Percentiles rank a stretch among this genome's conserved stretches.
These are phyloP conservation scores for Colletotrichum sp. DNA, from an alignment of 2,329 filamentous ascomycete genomes.

Conservation along the genomic window DNA sequence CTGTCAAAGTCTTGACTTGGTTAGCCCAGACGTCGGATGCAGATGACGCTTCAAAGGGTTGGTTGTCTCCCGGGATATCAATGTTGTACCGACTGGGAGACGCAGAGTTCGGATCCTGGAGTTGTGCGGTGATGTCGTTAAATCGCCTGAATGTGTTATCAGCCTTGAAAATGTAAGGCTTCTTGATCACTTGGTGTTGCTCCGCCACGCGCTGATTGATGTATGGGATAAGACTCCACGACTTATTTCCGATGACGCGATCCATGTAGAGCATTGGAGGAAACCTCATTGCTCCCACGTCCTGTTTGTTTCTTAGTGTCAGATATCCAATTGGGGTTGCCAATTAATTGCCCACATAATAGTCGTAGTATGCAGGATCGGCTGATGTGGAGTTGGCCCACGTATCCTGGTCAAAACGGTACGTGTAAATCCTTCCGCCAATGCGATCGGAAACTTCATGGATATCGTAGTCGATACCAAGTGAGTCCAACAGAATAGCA, in stretches of 20 bases:
- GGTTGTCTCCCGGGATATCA: slow-evolving; percentile 19
- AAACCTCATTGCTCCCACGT: slow-evolving; percentile 47
- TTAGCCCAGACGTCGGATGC: slow-evolving; percentile 8
- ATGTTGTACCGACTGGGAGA: slow-evolving; percentile 17
- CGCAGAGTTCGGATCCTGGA: slow-evolving; percentile 1
- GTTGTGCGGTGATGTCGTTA: slow-evolving; percentile 20
- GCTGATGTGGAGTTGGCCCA: slow-evolving; percentile 24
- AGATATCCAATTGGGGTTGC: not conserved
- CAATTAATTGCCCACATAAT: slow-evolving; percentile 27
- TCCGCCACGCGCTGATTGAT: slow-evolving; percentile 21
- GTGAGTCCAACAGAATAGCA: slow-evolving; percentile 35
- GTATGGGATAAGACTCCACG: slow-evolving; percentile 26
- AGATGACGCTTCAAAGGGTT: slow-evolving; percentile 15
- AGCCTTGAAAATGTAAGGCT: slow-evolving; percentile 24
- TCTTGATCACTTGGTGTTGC: slow-evolving; percentile 20
- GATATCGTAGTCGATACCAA: slow-evolving; percentile 40
- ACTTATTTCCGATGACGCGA: slow-evolving; percentile 23
- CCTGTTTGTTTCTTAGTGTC: slow-evolving; percentile 24
- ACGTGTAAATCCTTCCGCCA: slow-evolving; percentile 41
- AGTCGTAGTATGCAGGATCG: slow-evolving; percentile 31
- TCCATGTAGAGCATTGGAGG: slow-evolving; percentile 37
- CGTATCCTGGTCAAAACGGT: slow-evolving; percentile 31
- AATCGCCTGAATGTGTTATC: slow-evolving; percentile 25
- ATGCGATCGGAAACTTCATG: slow-evolving; percentile 37
- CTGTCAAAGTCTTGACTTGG: slow-evolving; percentile 8